Percentiles rank a stretch among this genome's conserved stretches.
Evolutionary conservation across 306 rosid species (phyloP).

Genomic region (Cicer judaicum): DNA sequence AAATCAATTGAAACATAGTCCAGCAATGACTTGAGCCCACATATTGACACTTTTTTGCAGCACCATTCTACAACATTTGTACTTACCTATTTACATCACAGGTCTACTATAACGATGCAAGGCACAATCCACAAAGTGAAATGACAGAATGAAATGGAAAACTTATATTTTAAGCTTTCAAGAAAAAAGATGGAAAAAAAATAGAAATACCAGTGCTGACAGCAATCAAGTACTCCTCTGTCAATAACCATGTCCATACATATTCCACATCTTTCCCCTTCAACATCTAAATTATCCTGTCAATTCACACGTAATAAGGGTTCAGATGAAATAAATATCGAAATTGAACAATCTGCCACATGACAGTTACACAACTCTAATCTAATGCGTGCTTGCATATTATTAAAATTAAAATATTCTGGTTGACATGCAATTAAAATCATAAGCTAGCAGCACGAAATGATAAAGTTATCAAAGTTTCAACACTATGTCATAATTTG

Average conservation of each 20-base stretch:
- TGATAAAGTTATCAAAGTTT: constrained; percentile 4
- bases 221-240: constrained; percentile 95
- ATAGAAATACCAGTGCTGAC: constrained; percentile 82
- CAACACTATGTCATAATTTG: background rate
- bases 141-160: background rate
- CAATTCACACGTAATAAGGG: constrained; percentile 30
- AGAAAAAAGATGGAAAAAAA: constrained; percentile 33
- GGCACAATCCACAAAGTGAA: constrained; percentile 19
- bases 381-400: background rate
- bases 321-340: constrained; percentile 5
- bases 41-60: constrained; percentile 13
- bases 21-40: constrained; percentile 32
- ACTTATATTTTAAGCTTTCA: constrained; percentile 9
- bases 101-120: background rate
- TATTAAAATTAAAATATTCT: background rate
- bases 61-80: constrained; percentile 24
- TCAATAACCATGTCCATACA: constrained; percentile 91
- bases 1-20: constrained; percentile 24
- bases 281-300: constrained; percentile 66
- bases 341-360: constrained; percentile 21
- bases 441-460: background rate
- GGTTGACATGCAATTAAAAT: background rate
- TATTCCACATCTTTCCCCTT: constrained; percentile 87
- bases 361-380: background rate
- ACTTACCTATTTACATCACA: background rate